A percentile compares a stretch with the other conserved stretches of the same genome.
Conservation (phyloP, 2,329 filamentous ascomycete genomes). For the Penicillium sp. region DNA sequence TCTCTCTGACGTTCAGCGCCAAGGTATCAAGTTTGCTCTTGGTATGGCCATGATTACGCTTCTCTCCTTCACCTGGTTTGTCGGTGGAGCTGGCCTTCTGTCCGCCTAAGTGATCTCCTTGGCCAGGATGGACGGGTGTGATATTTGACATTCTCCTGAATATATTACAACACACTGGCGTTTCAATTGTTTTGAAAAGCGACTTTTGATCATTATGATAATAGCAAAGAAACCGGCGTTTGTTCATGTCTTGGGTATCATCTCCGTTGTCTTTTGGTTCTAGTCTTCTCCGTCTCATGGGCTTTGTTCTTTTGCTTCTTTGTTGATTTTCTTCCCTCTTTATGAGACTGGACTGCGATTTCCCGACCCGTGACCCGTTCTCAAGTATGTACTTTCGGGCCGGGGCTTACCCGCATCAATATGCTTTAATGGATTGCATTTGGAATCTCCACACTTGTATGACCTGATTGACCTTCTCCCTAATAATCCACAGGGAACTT, state of each 20-base stretch:
- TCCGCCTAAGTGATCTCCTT: conserved; percentile 15
- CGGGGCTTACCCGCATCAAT: background rate
- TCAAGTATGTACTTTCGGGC: conserved; percentile 8
- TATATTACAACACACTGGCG: conserved; percentile 12
- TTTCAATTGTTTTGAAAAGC: conserved; percentile 11
- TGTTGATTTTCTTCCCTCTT: conserved; percentile 5
- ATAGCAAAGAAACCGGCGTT: conserved; percentile 28
- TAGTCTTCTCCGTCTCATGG: background rate
- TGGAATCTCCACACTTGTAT: background rate
- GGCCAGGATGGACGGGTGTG: background rate
- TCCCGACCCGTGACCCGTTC: background rate
- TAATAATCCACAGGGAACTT: no score
- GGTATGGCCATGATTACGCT: conserved; percentile 53
- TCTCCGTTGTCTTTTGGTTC: conserved; percentile 11
- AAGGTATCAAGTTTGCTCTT: conserved; percentile 52
- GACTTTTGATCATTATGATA: conserved; percentile 22
- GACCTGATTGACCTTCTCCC: background rate
- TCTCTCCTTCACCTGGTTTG: conserved; percentile 52
- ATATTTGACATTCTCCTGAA: conserved; percentile 13
- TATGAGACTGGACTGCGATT: background rate
- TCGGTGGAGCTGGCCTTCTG: conserved; percentile 37
- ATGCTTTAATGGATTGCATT: conserved; percentile 9
- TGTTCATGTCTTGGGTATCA: conserved; percentile 10
- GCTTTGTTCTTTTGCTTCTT: background rate
- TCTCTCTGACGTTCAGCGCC: conserved; percentile 47